phyloP scores from a whole-genome alignment of 805 yeast genomes.

The Candida schatavii region DNA sequence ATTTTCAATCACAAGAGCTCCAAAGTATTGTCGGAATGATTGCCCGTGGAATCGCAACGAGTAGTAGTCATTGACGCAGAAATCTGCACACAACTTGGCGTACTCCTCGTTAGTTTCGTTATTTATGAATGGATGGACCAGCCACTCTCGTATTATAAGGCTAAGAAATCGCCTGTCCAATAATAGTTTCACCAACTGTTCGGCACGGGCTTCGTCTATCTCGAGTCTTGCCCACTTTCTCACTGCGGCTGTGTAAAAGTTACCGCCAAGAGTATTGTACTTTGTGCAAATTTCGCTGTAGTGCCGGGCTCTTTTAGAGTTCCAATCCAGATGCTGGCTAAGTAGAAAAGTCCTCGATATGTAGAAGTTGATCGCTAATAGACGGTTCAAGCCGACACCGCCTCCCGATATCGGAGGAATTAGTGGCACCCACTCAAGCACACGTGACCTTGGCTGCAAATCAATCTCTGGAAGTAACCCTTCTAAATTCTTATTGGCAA shows the following conservation, averaged over 20 bases:
- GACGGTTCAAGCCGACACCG: background rate
- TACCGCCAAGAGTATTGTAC: constrained; percentile 14
- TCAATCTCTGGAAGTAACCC: background rate
- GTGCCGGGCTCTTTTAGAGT: background rate
- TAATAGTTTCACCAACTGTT: constrained; percentile 5
- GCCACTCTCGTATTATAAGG: constrained; percentile 9
- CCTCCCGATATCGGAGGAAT: background rate
- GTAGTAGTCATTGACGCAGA: constrained; percentile 9
- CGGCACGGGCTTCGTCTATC: constrained; percentile 1
- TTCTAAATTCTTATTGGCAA: background rate
- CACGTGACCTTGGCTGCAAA: background rate
- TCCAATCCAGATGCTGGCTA: background rate
- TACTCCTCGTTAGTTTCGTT: constrained; percentile 2
- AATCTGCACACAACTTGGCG: constrained; percentile 2
- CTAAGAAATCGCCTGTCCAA: constrained; percentile 14
- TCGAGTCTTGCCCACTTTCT: constrained; percentile 1
- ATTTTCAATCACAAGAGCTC: constrained; percentile 11
- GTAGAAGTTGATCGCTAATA: constrained; percentile 9
- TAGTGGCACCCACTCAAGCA: background rate
- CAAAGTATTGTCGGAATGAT: constrained; percentile 20
- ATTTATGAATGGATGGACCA: constrained; percentile 12
- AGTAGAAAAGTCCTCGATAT: constrained; percentile 13
- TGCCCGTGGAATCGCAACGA: constrained; percentile 12
- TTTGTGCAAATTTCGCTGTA: constrained; percentile 15
- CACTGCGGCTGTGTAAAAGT: constrained; percentile 12